Evolutionary conservation across 352 stramenopile genomes (phyloP).

Genomic region (Pythium phragmiticola): DNA sequence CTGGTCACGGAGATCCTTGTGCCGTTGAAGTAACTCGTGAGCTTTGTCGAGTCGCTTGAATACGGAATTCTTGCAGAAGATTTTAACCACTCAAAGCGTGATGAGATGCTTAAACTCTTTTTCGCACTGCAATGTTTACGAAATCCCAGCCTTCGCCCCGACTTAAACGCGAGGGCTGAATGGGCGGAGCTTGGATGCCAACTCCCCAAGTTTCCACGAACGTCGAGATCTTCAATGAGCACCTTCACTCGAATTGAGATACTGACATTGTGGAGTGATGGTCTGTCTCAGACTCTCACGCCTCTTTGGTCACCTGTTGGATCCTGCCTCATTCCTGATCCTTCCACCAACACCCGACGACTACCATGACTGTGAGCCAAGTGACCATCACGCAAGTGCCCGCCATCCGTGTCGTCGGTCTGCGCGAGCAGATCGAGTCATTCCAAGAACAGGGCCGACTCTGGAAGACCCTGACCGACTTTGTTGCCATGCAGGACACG

Average conservation of each 20-base stretch:
- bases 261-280: not conserved
- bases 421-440: constrained; percentile 8
- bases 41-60: too few species aligned
- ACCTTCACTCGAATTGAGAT: not conserved
- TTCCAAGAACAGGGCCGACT: constrained; percentile 9
- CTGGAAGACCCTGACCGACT: constrained; percentile 10
- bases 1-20: constrained; percentile 25
- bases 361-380: not conserved
- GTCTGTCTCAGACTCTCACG: not conserved
- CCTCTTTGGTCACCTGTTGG: too few species aligned
- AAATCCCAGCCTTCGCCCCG: too few species aligned
- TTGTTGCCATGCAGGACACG: not conserved
- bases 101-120: too few species aligned
- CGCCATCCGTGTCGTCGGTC: constrained; percentile 6
- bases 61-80: too few species aligned
- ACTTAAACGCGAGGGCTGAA: not conserved
- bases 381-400: not conserved
- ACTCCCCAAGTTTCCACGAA: not conserved
- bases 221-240: not conserved
- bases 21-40: constrained; percentile 4
- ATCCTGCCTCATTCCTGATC: not conserved
- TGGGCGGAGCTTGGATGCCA: not conserved
- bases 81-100: too few species aligned
- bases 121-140: too few species aligned
- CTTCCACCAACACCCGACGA: too few species aligned